Conservation (phyloP, 2,329 filamentous ascomycete species). For the Colletotrichum sp. region DNA sequence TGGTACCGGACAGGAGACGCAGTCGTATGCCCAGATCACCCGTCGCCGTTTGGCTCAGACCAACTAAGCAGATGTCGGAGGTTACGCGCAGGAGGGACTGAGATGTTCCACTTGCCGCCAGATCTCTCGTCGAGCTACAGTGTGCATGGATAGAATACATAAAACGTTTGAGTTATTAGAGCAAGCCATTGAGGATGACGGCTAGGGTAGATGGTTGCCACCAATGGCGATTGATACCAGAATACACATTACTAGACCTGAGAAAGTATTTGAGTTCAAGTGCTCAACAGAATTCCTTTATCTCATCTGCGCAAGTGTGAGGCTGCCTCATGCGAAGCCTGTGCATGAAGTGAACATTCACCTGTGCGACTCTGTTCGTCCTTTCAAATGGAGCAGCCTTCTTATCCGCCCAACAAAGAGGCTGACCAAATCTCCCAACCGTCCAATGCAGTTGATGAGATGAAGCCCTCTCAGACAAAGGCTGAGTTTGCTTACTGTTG, state of each 20-base stretch:
- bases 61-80: background rate
- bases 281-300: background rate
- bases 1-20: background rate
- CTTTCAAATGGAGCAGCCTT: background rate
- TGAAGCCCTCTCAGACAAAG: background rate
- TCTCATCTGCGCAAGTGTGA: background rate
- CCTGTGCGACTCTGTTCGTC: background rate
- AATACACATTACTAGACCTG: background rate
- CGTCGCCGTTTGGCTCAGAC: background rate
- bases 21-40: background rate
- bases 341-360: background rate
- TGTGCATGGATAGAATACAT: background rate
- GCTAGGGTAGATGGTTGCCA: background rate
- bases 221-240: background rate
- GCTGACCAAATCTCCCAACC: rapidly evolving
- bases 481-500: rapidly evolving
- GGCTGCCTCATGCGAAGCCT: background rate
- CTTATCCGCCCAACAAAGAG: background rate
- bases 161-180: background rate
- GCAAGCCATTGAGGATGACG: background rate
- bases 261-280: background rate
- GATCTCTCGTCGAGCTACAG: background rate
- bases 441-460: background rate
- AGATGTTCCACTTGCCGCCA: background rate
- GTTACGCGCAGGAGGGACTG: background rate